phyloP scores from a whole-genome alignment of 148 eudicot species.

The Camellia granthamiana region DNA sequence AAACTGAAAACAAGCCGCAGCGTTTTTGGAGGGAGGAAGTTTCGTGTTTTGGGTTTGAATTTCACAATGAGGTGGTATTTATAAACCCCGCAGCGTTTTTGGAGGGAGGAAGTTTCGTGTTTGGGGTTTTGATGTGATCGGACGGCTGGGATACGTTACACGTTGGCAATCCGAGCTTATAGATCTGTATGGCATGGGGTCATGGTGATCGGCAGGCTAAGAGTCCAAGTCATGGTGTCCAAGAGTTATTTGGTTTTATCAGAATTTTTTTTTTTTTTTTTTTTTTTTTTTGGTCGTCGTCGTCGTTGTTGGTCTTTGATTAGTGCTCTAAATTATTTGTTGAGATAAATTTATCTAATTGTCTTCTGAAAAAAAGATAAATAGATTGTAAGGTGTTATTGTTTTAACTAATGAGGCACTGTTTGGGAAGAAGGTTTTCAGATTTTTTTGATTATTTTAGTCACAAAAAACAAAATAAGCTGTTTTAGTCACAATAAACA shows the following conservation, averaged over 20 bases:
- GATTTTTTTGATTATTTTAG: too few relatives aligned
- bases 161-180: neutral
- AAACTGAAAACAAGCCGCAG: neutral
- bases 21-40: slow-evolving; percentile 4
- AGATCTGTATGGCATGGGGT: neutral
- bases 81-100: neutral
- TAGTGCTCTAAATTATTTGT: too few relatives aligned
- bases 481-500: too few relatives aligned
- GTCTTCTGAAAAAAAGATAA: too few relatives aligned
- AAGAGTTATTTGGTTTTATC: too few relatives aligned
- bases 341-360: too few relatives aligned
- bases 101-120: neutral
- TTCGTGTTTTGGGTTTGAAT: neutral
- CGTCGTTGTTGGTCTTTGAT: too few relatives aligned
- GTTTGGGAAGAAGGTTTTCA: too few relatives aligned
- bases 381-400: too few relatives aligned
- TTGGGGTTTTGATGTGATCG: neutral
- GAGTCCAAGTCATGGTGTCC: neutral
- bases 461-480: too few relatives aligned
- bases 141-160: neutral
- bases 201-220: neutral
- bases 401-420: too few relatives aligned
- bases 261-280: too few relatives aligned
- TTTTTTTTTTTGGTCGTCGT: accelerated
- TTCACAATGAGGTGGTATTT: neutral